Evolutionary conservation across 1,284 basidiomycete species (phyloP).

Genomic region (Pholiota adiposa): DNA sequence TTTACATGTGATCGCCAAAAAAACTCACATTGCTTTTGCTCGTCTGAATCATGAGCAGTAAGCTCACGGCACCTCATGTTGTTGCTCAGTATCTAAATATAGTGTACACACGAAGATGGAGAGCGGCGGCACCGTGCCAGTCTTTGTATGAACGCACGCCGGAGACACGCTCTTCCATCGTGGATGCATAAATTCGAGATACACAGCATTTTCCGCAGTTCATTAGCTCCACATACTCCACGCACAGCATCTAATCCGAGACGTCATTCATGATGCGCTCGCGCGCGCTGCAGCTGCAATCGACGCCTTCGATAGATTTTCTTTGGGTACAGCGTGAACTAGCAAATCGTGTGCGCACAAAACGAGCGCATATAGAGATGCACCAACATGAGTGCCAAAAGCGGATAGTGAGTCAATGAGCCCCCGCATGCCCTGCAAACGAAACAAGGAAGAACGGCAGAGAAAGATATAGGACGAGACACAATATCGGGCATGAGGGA

Average conservation of each 20-base stretch:
- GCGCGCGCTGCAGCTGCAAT: neutral
- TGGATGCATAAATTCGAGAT: neutral
- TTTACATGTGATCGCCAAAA: neutral
- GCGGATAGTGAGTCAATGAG: too few species aligned
- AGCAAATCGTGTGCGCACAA: too few species aligned
- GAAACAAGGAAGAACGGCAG: too few species aligned
- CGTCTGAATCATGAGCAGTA: neutral
- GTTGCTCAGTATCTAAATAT: neutral
- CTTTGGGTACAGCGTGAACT: too few species aligned
- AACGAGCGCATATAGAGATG: too few species aligned
- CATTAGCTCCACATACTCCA: neutral
- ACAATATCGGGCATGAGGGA: too few species aligned
- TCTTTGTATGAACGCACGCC: neutral
- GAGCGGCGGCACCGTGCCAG: neutral
- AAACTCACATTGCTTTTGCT: neutral
- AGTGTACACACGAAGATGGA: neutral
- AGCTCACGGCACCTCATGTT: too few species aligned
- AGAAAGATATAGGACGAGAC: too few species aligned
- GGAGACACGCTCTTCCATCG: neutral
- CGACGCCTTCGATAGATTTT: too few species aligned
- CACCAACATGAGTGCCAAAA: too few species aligned
- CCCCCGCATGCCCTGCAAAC: too few species aligned
- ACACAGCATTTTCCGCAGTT: neutral
- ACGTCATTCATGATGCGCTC: neutral
- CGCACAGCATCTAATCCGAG: neutral